A percentile compares a stretch with the other conserved stretches of the same genome.
phyloP scores from a whole-genome alignment of 345 rosid genomes.

The Brassica juncea region DNA sequence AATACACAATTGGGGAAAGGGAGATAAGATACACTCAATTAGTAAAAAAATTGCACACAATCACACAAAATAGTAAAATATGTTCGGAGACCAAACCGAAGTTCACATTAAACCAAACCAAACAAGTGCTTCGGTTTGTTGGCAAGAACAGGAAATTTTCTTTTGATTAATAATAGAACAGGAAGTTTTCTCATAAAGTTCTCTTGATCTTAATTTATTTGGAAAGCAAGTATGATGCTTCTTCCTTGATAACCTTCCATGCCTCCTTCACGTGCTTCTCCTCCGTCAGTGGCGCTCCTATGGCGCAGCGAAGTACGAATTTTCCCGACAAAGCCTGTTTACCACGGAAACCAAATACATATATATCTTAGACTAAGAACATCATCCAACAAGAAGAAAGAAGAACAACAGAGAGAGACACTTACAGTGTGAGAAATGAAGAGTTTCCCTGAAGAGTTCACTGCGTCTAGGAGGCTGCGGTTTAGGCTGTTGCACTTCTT shows the following conservation, averaged over 20 bases:
- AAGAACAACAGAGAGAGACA: background rate
- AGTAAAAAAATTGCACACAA: background rate
- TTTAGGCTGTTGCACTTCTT: constrained; percentile 55
- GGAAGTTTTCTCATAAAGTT: background rate
- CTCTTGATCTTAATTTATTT: background rate
- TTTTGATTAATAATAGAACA: background rate
- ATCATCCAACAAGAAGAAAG: background rate
- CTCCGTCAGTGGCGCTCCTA: constrained; percentile 90
- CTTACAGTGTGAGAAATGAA: constrained; percentile 86
- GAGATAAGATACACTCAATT: background rate
- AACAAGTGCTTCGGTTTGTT: constrained; percentile 10
- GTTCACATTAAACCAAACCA: constrained; percentile 6
- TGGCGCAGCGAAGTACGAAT: constrained; percentile 65
- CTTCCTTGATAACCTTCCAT: constrained; percentile 67
- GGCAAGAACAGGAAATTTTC: background rate
- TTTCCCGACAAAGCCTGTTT: constrained; percentile 67
- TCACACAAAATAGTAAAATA: background rate
- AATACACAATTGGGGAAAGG: background rate
- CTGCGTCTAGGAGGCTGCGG: constrained; percentile 64
- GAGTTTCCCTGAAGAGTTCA: constrained; percentile 72
- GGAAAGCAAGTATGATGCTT: constrained; percentile 58
- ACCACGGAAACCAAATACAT: background rate
- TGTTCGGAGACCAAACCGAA: constrained; percentile 2
- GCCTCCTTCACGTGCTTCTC: constrained; percentile 79
- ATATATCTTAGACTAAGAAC: background rate